Percentiles rank a stretch among this genome's conserved stretches.
Conservation (phyloP, 495 filamentous ascomycete genomes). For the Penicillium verhagenii region DNA sequence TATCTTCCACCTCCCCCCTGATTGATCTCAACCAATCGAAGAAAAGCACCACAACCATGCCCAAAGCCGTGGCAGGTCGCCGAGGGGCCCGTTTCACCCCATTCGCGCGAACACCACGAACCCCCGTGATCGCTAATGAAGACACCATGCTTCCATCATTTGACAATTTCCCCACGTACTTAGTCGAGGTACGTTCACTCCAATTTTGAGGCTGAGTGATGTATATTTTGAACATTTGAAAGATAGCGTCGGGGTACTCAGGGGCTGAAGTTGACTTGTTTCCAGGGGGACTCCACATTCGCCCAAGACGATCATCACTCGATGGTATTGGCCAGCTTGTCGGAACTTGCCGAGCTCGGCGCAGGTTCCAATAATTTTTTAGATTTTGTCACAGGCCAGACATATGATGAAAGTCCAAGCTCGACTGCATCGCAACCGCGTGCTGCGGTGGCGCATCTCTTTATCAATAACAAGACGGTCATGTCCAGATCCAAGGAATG, state of each 20-base stretch:
- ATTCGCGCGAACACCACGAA: neutral
- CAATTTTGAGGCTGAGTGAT: neutral
- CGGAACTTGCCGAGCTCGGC: neutral
- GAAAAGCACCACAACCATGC: neutral
- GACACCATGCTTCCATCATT: neutral
- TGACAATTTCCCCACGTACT: neutral
- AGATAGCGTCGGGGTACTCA: neutral
- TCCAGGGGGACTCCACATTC: neutral
- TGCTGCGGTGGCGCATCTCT: slow-evolving; percentile 20
- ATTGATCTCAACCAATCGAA: neutral
- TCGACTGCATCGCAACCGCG: slow-evolving; percentile 2
- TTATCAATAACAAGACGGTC: slow-evolving; percentile 23
- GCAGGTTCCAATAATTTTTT: neutral
- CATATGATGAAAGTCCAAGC: neutral
- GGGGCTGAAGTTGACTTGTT: neutral
- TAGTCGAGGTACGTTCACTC: neutral
- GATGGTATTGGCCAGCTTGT: neutral
- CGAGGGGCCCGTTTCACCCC: neutral
- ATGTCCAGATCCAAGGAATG: slow-evolving; percentile 26
- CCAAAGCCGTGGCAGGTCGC: neutral
- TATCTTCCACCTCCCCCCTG: neutral
- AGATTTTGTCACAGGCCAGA: neutral
- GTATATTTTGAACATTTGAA: neutral
- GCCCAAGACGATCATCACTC: neutral
- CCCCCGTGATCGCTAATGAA: neutral